Percentiles rank a stretch among this genome's conserved stretches.
Evolutionary conservation across 176 grass and related monocot genomes (phyloP).

Genomic region (Pharus latifolius): DNA sequence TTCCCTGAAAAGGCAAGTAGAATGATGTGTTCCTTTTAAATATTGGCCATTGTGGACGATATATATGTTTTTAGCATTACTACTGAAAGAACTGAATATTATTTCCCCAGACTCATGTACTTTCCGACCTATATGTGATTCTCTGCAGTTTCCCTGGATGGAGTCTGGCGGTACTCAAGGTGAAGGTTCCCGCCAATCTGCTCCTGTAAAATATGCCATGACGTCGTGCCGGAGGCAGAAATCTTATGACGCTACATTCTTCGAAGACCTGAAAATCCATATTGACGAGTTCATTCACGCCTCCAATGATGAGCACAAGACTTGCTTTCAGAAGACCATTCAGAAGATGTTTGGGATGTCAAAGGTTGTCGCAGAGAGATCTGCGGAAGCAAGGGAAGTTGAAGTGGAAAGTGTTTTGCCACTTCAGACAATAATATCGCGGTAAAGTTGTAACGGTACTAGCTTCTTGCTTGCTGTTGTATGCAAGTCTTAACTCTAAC

Average conservation of each 20-base stretch:
- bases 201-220: slow-evolving; percentile 18
- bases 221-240: slow-evolving; percentile 57
- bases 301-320: slow-evolving; percentile 62
- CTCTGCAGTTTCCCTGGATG: neutral
- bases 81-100: neutral
- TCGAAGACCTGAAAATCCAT: slow-evolving; percentile 58
- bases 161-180: neutral
- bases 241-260: slow-evolving; percentile 36
- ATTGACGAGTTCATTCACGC: slow-evolving; percentile 71
- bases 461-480: neutral
- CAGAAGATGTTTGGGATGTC: slow-evolving; percentile 74
- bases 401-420: slow-evolving; percentile 42
- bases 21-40: too few species aligned
- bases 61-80: neutral
- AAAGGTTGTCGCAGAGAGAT: slow-evolving; percentile 38
- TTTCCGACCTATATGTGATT: too few species aligned
- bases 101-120: neutral
- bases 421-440: slow-evolving; percentile 37
- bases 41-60: too few species aligned
- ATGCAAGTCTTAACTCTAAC: too few species aligned
- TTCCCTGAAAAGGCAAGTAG: neutral
- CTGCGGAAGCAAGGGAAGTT: slow-evolving; percentile 26
- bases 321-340: slow-evolving; percentile 63
- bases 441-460: neutral
- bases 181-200: slow-evolving; percentile 4